phyloP scores from a whole-genome alignment of 192 early-diverging fungal genomes.

The Phlyctochytrium planicorne region DNA sequence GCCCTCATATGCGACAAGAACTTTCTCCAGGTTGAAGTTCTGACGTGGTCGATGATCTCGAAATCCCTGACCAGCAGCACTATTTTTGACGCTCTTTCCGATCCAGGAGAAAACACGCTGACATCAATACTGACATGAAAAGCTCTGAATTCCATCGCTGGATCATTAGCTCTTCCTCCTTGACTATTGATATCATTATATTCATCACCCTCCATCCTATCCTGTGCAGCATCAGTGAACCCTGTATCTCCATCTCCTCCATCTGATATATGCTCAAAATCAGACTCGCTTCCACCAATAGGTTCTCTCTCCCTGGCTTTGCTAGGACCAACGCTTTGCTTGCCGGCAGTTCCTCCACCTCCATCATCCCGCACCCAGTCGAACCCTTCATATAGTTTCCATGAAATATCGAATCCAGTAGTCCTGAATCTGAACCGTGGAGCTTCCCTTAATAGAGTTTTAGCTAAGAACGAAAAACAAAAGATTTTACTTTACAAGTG shows the following conservation, averaged over 20 bases:
- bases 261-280: too few relatives aligned
- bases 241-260: too few relatives aligned
- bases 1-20: slow-evolving; percentile 69
- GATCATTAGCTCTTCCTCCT: slow-evolving; percentile 36
- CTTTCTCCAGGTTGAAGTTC: slow-evolving; percentile 73
- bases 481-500: too few relatives aligned
- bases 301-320: too few relatives aligned
- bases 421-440: slow-evolving; percentile 44
- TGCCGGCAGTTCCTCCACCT: too few relatives aligned
- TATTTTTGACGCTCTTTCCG: slow-evolving; percentile 48
- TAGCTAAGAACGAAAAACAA: slow-evolving; percentile 8
- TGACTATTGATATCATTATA: slow-evolving; percentile 23
- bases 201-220: too few relatives aligned
- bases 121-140: slow-evolving; percentile 53
- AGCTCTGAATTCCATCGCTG: slow-evolving; percentile 50
- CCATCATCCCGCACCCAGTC: slow-evolving; percentile 53
- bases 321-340: too few relatives aligned
- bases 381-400: slow-evolving; percentile 66
- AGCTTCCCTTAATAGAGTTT: background rate
- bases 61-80: slow-evolving; percentile 55
- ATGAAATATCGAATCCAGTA: slow-evolving; percentile 57
- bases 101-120: slow-evolving; percentile 47
- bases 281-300: too few relatives aligned
- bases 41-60: slow-evolving; percentile 77
- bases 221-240: too few relatives aligned